Evolutionary conservation across 1,139 yeast species (phyloP).

Genomic region (Yamadazyma dendronema): DNA sequence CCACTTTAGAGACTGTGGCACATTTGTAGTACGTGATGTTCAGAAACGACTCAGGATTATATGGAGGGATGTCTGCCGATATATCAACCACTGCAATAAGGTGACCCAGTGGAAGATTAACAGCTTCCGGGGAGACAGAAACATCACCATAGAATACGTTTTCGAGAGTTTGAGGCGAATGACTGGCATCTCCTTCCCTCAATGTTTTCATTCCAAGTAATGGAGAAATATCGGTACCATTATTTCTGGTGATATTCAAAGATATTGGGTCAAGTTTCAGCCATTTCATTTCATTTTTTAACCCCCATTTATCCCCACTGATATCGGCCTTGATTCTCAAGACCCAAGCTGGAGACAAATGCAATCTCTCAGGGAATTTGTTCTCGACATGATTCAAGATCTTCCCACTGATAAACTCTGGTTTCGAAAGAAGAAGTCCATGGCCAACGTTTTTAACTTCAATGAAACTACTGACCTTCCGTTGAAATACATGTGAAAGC

Average conservation of each 20-base stretch:
- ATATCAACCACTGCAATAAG: slow-evolving; percentile 67
- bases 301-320: slow-evolving; percentile 74
- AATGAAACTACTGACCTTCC: slow-evolving; percentile 32
- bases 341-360: slow-evolving; percentile 65
- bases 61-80: slow-evolving; percentile 75
- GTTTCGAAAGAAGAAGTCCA: slow-evolving; percentile 60
- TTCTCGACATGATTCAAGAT: slow-evolving; percentile 57
- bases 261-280: slow-evolving; percentile 52
- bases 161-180: slow-evolving; percentile 60
- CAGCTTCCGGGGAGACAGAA: slow-evolving; percentile 2
- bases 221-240: slow-evolving; percentile 39
- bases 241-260: slow-evolving; percentile 35
- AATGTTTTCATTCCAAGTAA: slow-evolving; percentile 75
- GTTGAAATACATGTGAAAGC: slow-evolving; percentile 24
- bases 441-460: slow-evolving; percentile 62
- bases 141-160: slow-evolving; percentile 30
- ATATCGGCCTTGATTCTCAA: slow-evolving; percentile 58
- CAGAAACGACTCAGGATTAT: slow-evolving; percentile 57
- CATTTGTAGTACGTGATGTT: slow-evolving; percentile 63
- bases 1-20: slow-evolving; percentile 77
- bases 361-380: slow-evolving; percentile 45
- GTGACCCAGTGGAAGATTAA: slow-evolving; percentile 24
- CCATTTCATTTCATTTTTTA: slow-evolving; percentile 77
- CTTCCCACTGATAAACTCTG: slow-evolving; percentile 63
- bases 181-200: slow-evolving; percentile 60